A percentile compares a stretch with the other conserved stretches of the same genome.
Evolutionary conservation across 2,329 filamentous ascomycete genomes (phyloP).

Genomic region (Didymella sp.): DNA sequence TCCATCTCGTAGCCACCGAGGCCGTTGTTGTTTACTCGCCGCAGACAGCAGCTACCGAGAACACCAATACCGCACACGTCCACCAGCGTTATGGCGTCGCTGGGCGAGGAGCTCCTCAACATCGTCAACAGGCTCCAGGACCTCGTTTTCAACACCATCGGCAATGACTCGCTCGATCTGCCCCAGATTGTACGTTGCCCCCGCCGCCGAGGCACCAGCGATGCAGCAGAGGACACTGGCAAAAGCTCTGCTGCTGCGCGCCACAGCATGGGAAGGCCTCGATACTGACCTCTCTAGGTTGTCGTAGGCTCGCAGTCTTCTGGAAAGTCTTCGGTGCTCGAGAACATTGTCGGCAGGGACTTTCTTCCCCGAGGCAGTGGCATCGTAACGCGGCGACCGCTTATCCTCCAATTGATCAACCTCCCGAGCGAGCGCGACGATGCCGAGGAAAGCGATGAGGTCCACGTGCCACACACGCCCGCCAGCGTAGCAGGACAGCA

Average conservation of each 20-base stretch:
- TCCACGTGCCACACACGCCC: conserved; percentile 76
- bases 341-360: conserved; percentile 98
- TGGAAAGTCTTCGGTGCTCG: conserved; percentile 96
- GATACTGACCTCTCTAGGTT: conserved; percentile 66
- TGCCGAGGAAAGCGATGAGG: conserved; percentile 68
- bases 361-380: conserved; percentile 96
- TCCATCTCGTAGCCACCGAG: conserved; percentile 15
- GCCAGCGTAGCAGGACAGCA: conserved; percentile 71
- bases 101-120: conserved; percentile 92
- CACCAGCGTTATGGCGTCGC: conserved; percentile 74
- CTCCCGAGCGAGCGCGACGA: conserved; percentile 78
- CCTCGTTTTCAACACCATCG: conserved; percentile 99
- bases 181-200: conserved; percentile 94
- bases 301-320: conserved; percentile 98
- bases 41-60: conserved; percentile 22
- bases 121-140: conserved; percentile 99
- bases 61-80: conserved; percentile 24
- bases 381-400: conserved; percentile 90
- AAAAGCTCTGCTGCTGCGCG: conserved; percentile 15
- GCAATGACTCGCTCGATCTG: conserved; percentile 95
- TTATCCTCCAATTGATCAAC: conserved; percentile 98
- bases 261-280: conserved; percentile 7
- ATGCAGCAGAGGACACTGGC: conserved; percentile 17
- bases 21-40: conserved; percentile 34
- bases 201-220: conserved; percentile 21